phyloP scores from a whole-genome alignment of 2,329 filamentous ascomycete species.

The Monosporascus sp. region DNA sequence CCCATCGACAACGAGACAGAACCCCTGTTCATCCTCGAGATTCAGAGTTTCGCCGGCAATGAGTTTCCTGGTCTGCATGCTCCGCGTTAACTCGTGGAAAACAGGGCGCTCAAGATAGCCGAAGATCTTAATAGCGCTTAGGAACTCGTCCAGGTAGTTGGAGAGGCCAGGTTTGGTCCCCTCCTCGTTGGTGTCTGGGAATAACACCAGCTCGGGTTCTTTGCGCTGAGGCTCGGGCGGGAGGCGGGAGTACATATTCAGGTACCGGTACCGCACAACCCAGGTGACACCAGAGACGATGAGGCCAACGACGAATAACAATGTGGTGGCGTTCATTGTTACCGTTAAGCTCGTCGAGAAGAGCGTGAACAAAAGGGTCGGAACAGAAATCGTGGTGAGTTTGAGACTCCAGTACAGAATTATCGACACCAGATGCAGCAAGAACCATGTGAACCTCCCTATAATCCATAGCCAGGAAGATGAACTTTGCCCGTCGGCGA shows the following conservation, averaged over 20 bases:
- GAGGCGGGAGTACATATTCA: constrained; percentile 94
- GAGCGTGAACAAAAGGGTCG: constrained; percentile 70
- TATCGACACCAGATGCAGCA: constrained; percentile 51
- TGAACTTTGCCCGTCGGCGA: constrained; percentile 17
- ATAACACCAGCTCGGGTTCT: constrained; percentile 90
- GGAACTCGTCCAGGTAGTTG: constrained; percentile 96
- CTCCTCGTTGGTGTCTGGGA: constrained; percentile 86
- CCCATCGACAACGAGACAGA: constrained; percentile 95
- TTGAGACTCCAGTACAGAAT: constrained; percentile 75
- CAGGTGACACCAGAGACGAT: constrained; percentile 84
- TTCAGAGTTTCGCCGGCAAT: constrained; percentile 94
- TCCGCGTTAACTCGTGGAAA: constrained; percentile 93
- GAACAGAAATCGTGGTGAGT: constrained; percentile 81
- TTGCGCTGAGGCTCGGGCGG: constrained; percentile 94
- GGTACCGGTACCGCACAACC: constrained; percentile 89
- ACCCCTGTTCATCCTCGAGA: constrained; percentile 95
- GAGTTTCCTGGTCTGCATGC: constrained; percentile 96
- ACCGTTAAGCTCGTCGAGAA: constrained; percentile 73
- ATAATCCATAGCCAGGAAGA: constrained; percentile 55
- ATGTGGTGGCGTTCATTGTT: constrained; percentile 96
- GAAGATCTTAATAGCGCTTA: constrained; percentile 98
- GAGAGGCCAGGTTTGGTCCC: constrained; percentile 84
- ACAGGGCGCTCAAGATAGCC: constrained; percentile 94
- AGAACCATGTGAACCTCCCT: constrained; percentile 47
- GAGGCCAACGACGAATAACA: constrained; percentile 77